Conservation (phyloP, 2,329 filamentous ascomycete genomes). For the Ceratocystis diversiconidia region DNA sequence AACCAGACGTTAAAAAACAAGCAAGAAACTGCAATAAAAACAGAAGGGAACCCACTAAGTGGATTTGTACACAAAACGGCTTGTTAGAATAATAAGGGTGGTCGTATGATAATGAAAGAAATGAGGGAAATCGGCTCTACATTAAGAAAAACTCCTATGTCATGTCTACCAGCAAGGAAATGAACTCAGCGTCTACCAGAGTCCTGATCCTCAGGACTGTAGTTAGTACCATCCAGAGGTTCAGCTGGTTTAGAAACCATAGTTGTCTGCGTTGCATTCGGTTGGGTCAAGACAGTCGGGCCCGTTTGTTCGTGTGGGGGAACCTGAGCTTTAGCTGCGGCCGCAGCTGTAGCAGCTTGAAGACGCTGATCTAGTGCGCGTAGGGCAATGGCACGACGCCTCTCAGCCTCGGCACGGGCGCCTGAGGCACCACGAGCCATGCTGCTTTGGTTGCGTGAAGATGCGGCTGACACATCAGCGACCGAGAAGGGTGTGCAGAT, state of each 20-base stretch:
- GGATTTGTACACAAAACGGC: not conserved
- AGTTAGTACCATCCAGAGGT: constrained; percentile 56
- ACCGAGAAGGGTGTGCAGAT: constrained; percentile 76
- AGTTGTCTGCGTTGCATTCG: constrained; percentile 40
- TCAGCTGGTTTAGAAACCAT: constrained; percentile 41
- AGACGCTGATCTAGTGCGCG: constrained; percentile 86
- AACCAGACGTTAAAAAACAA: not conserved
- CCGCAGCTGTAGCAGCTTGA: constrained; percentile 57
- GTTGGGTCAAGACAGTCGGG: constrained; percentile 44
- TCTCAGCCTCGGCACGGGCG: constrained; percentile 80
- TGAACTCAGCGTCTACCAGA: not conserved
- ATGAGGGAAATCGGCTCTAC: not conserved
- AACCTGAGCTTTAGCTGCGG: constrained; percentile 23
- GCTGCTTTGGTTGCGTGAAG: constrained; percentile 49
- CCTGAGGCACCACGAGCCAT: constrained; percentile 44
- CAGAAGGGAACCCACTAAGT: not conserved
- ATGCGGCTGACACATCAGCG: constrained; percentile 61
- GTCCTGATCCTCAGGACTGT: constrained; percentile 47
- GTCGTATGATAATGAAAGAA: not conserved
- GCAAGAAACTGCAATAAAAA: no score
- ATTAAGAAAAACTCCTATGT: not conserved
- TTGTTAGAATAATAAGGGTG: not conserved
- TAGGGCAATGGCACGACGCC: constrained; percentile 73
- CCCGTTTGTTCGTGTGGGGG: constrained; percentile 31
- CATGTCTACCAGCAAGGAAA: no score